Evolutionary conservation across 2,329 filamentous ascomycete species (phyloP).

Genomic region (Alternaria gaisen): DNA sequence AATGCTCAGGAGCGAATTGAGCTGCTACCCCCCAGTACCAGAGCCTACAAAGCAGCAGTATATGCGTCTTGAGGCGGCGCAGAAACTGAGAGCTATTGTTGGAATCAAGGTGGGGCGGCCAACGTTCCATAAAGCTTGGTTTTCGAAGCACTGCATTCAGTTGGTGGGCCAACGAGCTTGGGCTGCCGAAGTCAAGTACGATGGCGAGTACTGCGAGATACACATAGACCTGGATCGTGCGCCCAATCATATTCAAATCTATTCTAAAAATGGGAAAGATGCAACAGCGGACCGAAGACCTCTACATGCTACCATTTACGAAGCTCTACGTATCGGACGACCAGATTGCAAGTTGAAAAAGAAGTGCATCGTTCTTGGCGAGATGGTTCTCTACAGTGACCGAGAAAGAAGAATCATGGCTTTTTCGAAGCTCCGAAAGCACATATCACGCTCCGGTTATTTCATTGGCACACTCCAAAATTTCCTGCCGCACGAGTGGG

Average conservation of each 20-base stretch:
- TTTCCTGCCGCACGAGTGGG: conserved; percentile 65
- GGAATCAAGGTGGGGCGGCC: conserved; percentile 59
- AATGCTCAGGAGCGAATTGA: conserved; percentile 60
- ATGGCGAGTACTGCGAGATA: conserved; percentile 88
- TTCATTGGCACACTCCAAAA: conserved; percentile 74
- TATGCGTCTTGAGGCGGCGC: conserved; percentile 52
- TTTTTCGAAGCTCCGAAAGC: conserved; percentile 84
- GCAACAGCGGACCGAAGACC: conserved; percentile 75
- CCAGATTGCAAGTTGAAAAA: conserved; percentile 66
- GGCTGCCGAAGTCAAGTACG: conserved; percentile 83
- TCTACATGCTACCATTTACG: conserved; percentile 70
- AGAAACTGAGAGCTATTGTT: conserved; percentile 49
- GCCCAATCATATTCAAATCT: conserved; percentile 73
- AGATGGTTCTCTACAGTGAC: conserved; percentile 81
- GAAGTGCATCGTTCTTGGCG: conserved; percentile 82
- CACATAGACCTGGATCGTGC: conserved; percentile 74
- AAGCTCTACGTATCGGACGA: conserved; percentile 70
- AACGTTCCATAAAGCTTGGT: conserved; percentile 56
- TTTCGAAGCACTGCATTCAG: conserved; percentile 76
- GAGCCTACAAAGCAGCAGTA: conserved; percentile 41
- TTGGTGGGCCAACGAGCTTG: conserved; percentile 69
- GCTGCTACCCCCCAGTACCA: conserved; percentile 50
- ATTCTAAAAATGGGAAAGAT: conserved; percentile 92
- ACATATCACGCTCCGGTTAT: conserved; percentile 76
- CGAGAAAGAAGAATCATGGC: conserved; percentile 70